A percentile compares a stretch with the other conserved stretches of the same genome.
phyloP scores from a whole-genome alignment of 2,329 filamentous ascomycete genomes.

The Eutypella sp. region DNA sequence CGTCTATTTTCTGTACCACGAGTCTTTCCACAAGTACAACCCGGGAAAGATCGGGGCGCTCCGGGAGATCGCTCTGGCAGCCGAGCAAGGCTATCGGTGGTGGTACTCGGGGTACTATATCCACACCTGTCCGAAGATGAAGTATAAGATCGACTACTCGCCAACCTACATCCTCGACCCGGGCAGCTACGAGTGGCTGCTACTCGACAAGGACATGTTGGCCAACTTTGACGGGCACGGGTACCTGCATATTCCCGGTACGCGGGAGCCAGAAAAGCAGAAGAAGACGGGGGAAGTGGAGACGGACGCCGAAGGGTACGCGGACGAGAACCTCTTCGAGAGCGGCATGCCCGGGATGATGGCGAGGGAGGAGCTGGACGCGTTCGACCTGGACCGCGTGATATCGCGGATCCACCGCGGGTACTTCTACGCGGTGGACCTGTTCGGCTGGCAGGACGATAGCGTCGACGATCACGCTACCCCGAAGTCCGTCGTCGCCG shows the following conservation, averaged over 20 bases:
- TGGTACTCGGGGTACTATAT: slow-evolving; percentile 85
- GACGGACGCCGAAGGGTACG: slow-evolving; percentile 7
- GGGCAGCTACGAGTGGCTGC: slow-evolving; percentile 57
- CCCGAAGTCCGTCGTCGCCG: slow-evolving; percentile 60
- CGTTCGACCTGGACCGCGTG: slow-evolving; percentile 55
- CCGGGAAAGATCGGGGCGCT: slow-evolving; percentile 75
- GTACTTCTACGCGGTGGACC: slow-evolving; percentile 23
- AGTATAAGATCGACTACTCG: slow-evolving; percentile 75
- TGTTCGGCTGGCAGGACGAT: slow-evolving; percentile 53
- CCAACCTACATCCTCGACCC: slow-evolving; percentile 73
- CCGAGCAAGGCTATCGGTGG: slow-evolving; percentile 64
- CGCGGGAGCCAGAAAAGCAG: slow-evolving; percentile 2
- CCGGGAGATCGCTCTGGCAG: slow-evolving; percentile 65
- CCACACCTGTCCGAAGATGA: slow-evolving; percentile 76
- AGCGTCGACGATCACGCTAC: slow-evolving; percentile 43
- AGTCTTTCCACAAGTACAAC: slow-evolving; percentile 62
- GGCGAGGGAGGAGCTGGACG: slow-evolving; percentile 45
- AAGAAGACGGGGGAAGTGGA: slow-evolving; percentile 5
- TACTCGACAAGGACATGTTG: slow-evolving; percentile 48
- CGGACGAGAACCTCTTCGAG: slow-evolving; percentile 43
- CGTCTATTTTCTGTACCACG: slow-evolving; percentile 79
- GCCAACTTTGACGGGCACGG: slow-evolving; percentile 48
- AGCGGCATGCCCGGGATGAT: slow-evolving; percentile 65
- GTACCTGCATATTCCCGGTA: slow-evolving; percentile 45
- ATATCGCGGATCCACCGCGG: slow-evolving; percentile 41